Base-by-base conservation (phyloP, 805 yeast genomes). In the Teunomyces atbi region DNA sequence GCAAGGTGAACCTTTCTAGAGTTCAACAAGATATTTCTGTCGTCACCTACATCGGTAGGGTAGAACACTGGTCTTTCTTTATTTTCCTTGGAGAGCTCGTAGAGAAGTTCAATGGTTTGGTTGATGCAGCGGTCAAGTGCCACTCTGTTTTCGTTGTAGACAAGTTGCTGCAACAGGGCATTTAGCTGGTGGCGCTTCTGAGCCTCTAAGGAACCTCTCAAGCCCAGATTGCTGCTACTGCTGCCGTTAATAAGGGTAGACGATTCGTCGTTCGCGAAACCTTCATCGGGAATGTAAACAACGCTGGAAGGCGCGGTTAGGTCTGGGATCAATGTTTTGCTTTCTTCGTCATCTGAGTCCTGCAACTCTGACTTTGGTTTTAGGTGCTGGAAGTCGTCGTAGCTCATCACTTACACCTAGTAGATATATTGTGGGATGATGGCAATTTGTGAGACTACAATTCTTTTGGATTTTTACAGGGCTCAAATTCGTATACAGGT, bases 61-160 rank as follows among this genome's bases (percentile, higher is more conserved):
- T 82, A 81, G 56, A 77, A 79, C 7, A 86, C 76, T 0, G 89
- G 87, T 41, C 89, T 66, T 26, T 68, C 64, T 21, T 65, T 69
- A 57, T 86, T 86, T 57, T 85, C 91, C 1, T 49, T 54, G 16
- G 74, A 71, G 13, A 86, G 62, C 16, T 82, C 80, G 16, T 64
- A 58, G 41, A 86, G 58, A 21, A 84, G 57, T 32, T 74, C 77
- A 11, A 75, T 66, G 1, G 84, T 77, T 26, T 77, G 71, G 49
- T 74, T 68, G 46, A 86, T 83, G 1, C 84, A 74, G 43, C 86
- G 70, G 48, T 81, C 84, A 45, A 91, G 69, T 0, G 84, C 76
- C 0, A 81, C 69, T 45, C 86, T 77, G 67, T 84, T 83, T 55
- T 84, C 83, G 59, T 89, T 89, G 62, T 86, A 92, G 50, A 81